These are phyloP conservation scores for Trichosporon sp. DNA, from an alignment of 1,284 basidiomycete species.

Conservation along the genomic window DNA sequence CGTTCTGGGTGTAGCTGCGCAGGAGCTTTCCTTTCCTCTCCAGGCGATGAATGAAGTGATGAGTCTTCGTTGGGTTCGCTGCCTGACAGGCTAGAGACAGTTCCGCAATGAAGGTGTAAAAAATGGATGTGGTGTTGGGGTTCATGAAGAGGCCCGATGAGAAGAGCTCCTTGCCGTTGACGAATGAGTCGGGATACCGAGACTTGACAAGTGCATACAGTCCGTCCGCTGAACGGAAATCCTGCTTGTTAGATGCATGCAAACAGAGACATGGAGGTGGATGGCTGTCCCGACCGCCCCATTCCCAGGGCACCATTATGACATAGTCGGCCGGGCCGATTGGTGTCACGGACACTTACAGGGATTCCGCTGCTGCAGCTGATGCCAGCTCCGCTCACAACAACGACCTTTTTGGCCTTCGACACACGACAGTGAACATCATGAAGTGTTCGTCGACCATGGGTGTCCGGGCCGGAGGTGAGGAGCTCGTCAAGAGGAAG, in stretches of 20 bases:
- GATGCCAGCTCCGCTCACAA: conserved; percentile 86
- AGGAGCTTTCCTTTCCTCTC: conserved; percentile 78
- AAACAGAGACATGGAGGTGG: background rate
- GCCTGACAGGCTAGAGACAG: conserved; percentile 75
- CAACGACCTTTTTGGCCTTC: conserved; percentile 75
- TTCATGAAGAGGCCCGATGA: conserved; percentile 81
- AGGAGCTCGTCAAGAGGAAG: conserved; percentile 36
- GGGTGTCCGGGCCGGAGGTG: conserved; percentile 24
- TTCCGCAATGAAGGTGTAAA: conserved; percentile 90
- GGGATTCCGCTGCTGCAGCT: conserved; percentile 90
- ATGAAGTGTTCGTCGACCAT: conserved; percentile 52
- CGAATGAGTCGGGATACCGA: conserved; percentile 71
- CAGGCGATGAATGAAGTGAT: conserved; percentile 79
- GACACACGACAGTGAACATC: conserved; percentile 70
- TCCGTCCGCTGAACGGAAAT: conserved; percentile 83
- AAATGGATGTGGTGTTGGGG: conserved; percentile 72
- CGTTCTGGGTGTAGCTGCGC: conserved; percentile 91
- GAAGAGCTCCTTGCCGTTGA: conserved; percentile 85
- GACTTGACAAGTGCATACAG: conserved; percentile 82
- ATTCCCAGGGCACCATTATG: background rate
- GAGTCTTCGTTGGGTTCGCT: conserved; percentile 78
- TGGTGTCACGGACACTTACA: conserved; percentile 53
- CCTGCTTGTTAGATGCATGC: conserved; percentile 53
- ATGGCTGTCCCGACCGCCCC: background rate
- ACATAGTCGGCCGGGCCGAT: background rate